Percentiles rank a stretch among this genome's conserved stretches.
Conservation (phyloP, 306 rosid genomes). For the Styphnolobium japonicum region DNA sequence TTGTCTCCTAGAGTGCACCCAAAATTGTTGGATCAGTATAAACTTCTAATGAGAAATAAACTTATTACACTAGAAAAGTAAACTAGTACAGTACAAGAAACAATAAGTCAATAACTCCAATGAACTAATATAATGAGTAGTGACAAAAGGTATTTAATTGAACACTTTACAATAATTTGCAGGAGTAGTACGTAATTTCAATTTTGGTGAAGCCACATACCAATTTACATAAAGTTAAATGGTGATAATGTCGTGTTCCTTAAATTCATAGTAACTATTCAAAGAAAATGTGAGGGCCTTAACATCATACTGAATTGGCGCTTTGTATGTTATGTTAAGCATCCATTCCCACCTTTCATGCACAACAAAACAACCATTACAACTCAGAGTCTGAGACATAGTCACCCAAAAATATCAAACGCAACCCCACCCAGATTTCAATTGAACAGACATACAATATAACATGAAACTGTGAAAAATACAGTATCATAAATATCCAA, state of each 20-base stretch:
- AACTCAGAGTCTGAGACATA: neutral
- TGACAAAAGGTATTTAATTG: neutral
- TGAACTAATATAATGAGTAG: neutral
- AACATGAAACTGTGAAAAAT: neutral
- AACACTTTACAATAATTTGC: neutral
- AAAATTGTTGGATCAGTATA: conserved; percentile 10
- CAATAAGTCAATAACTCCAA: neutral
- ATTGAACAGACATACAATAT: neutral
- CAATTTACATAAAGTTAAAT: conserved; percentile 4
- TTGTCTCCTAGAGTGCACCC: conserved; percentile 27
- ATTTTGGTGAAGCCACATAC: neutral
- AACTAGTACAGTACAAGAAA: neutral
- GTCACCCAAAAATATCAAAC: neutral
- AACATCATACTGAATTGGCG: neutral
- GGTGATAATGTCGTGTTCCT: neutral
- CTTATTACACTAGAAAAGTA: neutral
- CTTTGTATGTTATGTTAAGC: neutral
- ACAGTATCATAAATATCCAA: neutral
- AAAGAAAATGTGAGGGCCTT: neutral
- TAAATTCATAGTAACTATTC: conserved; percentile 5
- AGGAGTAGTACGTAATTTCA: neutral
- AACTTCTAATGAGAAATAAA: neutral
- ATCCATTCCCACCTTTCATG: neutral
- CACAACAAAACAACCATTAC: conserved; percentile 9
- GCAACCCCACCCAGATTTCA: neutral